Percentiles rank a stretch among this genome's conserved stretches.
phyloP scores from a whole-genome alignment of 768 basidiomycete species.

The Trametes villosa region DNA sequence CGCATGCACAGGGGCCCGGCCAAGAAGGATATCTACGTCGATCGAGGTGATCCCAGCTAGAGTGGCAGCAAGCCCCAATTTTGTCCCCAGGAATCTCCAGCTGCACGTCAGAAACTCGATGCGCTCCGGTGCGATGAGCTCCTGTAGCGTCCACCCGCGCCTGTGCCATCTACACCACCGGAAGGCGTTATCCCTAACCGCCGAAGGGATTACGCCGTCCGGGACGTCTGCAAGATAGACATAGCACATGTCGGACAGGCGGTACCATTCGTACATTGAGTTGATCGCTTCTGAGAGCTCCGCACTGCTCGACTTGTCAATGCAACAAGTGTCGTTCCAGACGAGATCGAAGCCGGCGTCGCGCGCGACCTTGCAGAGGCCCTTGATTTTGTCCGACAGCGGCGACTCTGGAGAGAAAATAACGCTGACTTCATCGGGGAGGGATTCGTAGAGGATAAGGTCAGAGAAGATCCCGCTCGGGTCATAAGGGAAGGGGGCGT shows the following conservation, averaged over 20 bases:
- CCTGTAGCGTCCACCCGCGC: not conserved
- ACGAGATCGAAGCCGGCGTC: not conserved
- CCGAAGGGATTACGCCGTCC: not conserved
- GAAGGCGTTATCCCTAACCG: not conserved
- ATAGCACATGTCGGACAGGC: not conserved
- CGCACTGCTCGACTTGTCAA: not conserved
- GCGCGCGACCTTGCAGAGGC: not conserved
- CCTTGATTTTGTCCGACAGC: not conserved
- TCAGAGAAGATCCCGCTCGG: no score
- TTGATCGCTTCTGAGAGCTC: not conserved
- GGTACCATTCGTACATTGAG: not conserved
- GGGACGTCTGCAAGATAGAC: not conserved
- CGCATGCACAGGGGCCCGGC: not conserved
- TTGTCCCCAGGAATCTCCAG: not conserved
- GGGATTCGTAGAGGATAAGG: no score
- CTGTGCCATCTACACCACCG: not conserved
- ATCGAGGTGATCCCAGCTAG: not conserved
- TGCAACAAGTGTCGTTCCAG: not conserved
- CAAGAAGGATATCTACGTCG: not conserved
- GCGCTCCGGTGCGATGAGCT: not conserved
- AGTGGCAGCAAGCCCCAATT: not conserved
- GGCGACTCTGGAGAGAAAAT: not conserved
- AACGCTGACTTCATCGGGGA: no score
- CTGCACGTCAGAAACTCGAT: not conserved
- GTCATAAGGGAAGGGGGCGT: no score